Conservation (phyloP, 345 rosid species). For the Citrus glauca region DNA sequence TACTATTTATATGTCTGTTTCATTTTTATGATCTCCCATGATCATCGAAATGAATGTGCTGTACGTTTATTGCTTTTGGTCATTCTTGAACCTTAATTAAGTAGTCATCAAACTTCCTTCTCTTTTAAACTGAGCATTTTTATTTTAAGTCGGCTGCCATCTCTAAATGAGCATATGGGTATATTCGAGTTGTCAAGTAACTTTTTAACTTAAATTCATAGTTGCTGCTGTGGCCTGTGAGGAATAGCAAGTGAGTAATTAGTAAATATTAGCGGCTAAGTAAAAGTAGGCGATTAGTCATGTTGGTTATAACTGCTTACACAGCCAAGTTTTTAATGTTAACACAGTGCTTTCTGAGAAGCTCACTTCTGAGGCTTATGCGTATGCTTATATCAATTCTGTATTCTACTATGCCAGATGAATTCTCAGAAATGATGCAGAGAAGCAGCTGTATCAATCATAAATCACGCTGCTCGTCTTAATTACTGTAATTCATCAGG, state of each 20-base stretch:
- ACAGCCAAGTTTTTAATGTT: no score
- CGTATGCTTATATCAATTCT: no score
- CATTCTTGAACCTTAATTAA: slow-evolving; percentile 22
- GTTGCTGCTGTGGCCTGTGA: no score
- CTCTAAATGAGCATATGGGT: not conserved
- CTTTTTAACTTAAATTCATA: no score
- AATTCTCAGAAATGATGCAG: not conserved
- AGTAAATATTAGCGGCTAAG: not conserved
- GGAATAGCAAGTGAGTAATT: not conserved
- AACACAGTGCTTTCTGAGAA: no score
- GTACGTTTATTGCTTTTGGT: slow-evolving; percentile 3
- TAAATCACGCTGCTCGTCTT: not conserved
- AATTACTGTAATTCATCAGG: not conserved
- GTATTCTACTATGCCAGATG: not conserved
- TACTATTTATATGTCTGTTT: no score
- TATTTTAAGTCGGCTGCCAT: not conserved
- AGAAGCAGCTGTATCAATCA: not conserved
- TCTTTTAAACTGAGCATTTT: slow-evolving; percentile 7
- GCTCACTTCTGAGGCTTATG: no score
- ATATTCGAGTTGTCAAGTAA: no score
- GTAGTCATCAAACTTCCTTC: not conserved
- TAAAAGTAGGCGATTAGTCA: not conserved
- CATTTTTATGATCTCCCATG: no score
- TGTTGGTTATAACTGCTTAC: no score
- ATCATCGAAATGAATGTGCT: not conserved